phyloP scores from a whole-genome alignment of 768 basidiomycete species.

The Ramaria sp. region DNA sequence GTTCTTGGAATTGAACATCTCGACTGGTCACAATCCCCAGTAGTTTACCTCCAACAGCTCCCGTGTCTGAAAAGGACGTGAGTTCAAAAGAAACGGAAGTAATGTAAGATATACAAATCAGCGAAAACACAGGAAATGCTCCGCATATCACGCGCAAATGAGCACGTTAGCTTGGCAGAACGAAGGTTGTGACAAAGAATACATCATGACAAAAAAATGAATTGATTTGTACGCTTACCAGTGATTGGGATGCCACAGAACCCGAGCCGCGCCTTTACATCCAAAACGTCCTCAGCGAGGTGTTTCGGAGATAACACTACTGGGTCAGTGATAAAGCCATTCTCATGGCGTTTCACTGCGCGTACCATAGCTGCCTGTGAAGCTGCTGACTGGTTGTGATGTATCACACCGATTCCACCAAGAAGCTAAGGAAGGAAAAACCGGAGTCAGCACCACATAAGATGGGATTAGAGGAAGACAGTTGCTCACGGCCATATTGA shows the following conservation, averaged over 20 bases:
- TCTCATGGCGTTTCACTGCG: constrained; percentile 96
- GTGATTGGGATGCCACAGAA: constrained; percentile 98
- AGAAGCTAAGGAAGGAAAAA: constrained; percentile 44
- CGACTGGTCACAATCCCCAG: constrained; percentile 94
- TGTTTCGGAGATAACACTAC: constrained; percentile 74
- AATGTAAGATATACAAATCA: constrained; percentile 4
- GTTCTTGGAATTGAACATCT: constrained; percentile 86
- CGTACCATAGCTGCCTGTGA: constrained; percentile 95
- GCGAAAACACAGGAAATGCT: constrained; percentile 20
- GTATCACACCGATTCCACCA: constrained; percentile 96
- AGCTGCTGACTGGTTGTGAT: constrained; percentile 82
- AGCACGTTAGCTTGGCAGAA: constrained; percentile 75
- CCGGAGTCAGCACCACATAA: neutral
- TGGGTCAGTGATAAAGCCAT: constrained; percentile 96
- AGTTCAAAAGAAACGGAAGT: constrained; percentile 15
- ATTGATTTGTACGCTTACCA: constrained; percentile 42
- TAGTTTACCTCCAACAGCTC: constrained; percentile 79
- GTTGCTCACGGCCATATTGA: constrained; percentile 72
- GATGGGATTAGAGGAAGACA: constrained; percentile 10
- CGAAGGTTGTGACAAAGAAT: constrained; percentile 60
- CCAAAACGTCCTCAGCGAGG: constrained; percentile 78
- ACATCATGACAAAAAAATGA: constrained; percentile 29
- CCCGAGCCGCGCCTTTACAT: constrained; percentile 84
- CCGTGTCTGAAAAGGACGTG: constrained; percentile 50
- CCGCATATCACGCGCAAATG: constrained; percentile 66